A percentile compares a stretch with the other conserved stretches of the same genome.
phyloP scores from a whole-genome alignment of 345 rosid genomes.

The Syzygium oleosum region DNA sequence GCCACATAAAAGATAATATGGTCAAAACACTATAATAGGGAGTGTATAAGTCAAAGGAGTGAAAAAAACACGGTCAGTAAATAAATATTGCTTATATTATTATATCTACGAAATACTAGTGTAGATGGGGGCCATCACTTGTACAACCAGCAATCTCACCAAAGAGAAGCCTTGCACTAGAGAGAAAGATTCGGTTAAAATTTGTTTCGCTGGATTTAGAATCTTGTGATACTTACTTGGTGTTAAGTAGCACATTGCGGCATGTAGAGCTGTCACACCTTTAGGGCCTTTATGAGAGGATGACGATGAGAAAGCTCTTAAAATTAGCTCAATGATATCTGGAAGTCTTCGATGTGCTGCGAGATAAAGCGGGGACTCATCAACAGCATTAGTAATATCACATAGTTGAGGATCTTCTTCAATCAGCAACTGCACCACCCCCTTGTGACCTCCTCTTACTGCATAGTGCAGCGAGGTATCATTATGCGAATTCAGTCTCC shows the following conservation, averaged over 20 bases:
- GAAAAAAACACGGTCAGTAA: not conserved
- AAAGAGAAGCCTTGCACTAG: no score
- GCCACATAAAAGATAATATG: not conserved
- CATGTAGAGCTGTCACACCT: not conserved
- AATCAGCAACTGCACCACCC: not conserved
- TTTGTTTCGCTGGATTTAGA: not conserved
- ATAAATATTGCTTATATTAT: not conserved
- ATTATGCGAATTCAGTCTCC: not conserved
- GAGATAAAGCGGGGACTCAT: not conserved
- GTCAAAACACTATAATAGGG: not conserved
- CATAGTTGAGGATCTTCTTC: not conserved
- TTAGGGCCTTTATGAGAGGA: not conserved
- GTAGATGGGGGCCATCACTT: not conserved
- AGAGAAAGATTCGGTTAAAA: not conserved
- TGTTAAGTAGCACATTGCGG: accelerated
- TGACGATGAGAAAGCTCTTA: not conserved
- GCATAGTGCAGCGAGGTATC: not conserved
- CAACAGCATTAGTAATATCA: not conserved
- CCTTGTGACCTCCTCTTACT: not conserved
- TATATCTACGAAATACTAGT: not conserved
- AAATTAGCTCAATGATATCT: not conserved
- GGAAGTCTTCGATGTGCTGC: not conserved
- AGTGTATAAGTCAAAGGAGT: not conserved
- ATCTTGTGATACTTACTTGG: not conserved
- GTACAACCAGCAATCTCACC: not conserved